Percentiles rank a stretch among this genome's conserved stretches.
Evolutionary conservation across 2,329 filamentous ascomycete genomes (phyloP).

Genomic region (Aspergillus niger): DNA sequence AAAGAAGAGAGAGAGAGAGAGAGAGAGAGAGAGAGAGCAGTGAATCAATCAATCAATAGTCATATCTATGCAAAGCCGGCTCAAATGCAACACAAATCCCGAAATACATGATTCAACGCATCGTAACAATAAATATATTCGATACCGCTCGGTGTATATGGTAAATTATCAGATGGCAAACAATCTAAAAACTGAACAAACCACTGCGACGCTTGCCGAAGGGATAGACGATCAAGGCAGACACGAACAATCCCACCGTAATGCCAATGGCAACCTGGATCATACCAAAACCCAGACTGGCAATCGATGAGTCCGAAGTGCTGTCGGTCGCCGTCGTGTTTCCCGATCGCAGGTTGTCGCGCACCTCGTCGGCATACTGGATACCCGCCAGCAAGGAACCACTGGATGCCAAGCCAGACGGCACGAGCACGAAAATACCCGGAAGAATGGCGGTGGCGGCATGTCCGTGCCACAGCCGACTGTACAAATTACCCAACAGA

Average conservation of each 20-base stretch:
- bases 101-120: not conserved
- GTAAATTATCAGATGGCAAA: no score
- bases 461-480: constrained; percentile 69
- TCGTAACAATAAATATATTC: not conserved
- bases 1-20: no score
- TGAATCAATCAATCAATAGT: not conserved
- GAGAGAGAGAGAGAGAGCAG: no score
- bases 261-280: constrained; percentile 45
- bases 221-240: constrained; percentile 43
- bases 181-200: constrained; percentile 38
- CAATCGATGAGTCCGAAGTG: constrained; percentile 23
- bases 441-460: constrained; percentile 82
- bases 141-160: not conserved
- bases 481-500: constrained; percentile 75
- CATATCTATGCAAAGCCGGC: not conserved
- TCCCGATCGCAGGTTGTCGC: constrained; percentile 20
- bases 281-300: constrained; percentile 44
- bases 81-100: not conserved
- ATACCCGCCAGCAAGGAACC: constrained; percentile 59
- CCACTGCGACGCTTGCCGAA: constrained; percentile 43
- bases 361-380: constrained; percentile 57
- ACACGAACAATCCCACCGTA: constrained; percentile 44
- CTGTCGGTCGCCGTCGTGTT: constrained; percentile 9
- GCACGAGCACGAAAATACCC: constrained; percentile 73
- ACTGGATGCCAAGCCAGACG: constrained; percentile 58